phyloP scores from a whole-genome alignment of 805 yeast genomes.

The Candida sonorensis region DNA sequence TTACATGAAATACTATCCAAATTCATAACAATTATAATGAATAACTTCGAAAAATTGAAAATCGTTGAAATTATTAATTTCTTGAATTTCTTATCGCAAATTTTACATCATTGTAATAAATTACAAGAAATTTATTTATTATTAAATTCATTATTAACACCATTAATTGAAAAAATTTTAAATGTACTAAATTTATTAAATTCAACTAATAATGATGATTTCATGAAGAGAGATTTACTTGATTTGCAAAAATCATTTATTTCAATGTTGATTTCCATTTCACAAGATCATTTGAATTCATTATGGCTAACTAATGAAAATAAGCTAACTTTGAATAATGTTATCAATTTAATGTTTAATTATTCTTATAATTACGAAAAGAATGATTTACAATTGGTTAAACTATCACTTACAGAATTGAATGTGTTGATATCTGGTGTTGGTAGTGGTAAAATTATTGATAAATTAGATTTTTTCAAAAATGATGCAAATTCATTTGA shows the following conservation, averaged over 20 bases:
- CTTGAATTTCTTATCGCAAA: constrained; percentile 79
- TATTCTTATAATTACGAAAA: constrained; percentile 47
- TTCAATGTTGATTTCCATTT: constrained; percentile 59
- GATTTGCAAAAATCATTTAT: constrained; percentile 65
- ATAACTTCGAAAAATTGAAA: constrained; percentile 49
- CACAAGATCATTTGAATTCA: constrained; percentile 74
- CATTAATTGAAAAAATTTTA: constrained; percentile 63
- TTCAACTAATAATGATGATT: constrained; percentile 23
- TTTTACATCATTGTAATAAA: constrained; percentile 67
- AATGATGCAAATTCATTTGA: constrained; percentile 42
- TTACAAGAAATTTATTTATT: constrained; percentile 66
- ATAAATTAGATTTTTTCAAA: constrained; percentile 47
- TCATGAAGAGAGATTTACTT: constrained; percentile 47
- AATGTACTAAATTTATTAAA: constrained; percentile 23
- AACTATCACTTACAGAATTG: constrained; percentile 62
- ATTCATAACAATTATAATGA: constrained; percentile 60
- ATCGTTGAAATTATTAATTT: constrained; percentile 71
- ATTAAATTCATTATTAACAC: constrained; percentile 65
- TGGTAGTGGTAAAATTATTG: constrained; percentile 64
- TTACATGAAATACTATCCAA: constrained; percentile 51
- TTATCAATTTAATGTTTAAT: constrained; percentile 57
- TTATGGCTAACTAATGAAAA: constrained; percentile 62
- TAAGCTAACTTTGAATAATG: constrained; percentile 47
- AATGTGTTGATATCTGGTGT: constrained; percentile 55
- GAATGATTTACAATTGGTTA: constrained; percentile 61